Evolutionary conservation across 1,284 basidiomycete species (phyloP).

Genomic region (Neotropicomus parvogracilis): DNA sequence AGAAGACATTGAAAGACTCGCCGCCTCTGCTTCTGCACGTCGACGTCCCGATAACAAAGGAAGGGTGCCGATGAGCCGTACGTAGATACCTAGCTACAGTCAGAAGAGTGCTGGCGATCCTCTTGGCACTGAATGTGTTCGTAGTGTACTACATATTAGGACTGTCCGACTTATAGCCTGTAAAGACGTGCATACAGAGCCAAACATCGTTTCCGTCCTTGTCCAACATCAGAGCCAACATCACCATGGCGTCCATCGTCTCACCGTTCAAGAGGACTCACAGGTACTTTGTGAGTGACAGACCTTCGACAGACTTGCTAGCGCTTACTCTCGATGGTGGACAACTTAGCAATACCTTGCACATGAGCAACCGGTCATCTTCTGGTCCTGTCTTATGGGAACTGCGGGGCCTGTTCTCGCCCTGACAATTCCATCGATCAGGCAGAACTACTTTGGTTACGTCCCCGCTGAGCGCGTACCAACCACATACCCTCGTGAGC

Average conservation of each 20-base stretch:
- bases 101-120: not conserved
- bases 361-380: constrained; percentile 90
- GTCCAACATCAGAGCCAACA: constrained; percentile 11
- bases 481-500: constrained; percentile 83
- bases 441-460: constrained; percentile 69
- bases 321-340: not conserved
- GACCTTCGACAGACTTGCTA: not conserved
- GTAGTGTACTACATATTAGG: too few species aligned
- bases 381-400: constrained; percentile 83
- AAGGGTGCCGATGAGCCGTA: not conserved
- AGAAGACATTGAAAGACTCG: constrained; percentile 20
- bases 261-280: constrained; percentile 32
- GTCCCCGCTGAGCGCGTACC: constrained; percentile 73
- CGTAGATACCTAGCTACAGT: not conserved
- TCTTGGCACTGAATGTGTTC: too few species aligned
- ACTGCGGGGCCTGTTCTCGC: constrained; percentile 74
- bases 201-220: constrained; percentile 24
- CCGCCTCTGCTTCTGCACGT: constrained; percentile 12
- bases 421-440: constrained; percentile 75
- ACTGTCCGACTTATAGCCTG: too few species aligned
- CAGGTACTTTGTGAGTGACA: constrained; percentile 29
- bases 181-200: constrained; percentile 26
- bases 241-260: constrained; percentile 29
- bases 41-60: not conserved
- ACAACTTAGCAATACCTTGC: constrained; percentile 63